phyloP scores from a whole-genome alignment of 1,284 basidiomycete species.

The Caloboletus firmus region DNA sequence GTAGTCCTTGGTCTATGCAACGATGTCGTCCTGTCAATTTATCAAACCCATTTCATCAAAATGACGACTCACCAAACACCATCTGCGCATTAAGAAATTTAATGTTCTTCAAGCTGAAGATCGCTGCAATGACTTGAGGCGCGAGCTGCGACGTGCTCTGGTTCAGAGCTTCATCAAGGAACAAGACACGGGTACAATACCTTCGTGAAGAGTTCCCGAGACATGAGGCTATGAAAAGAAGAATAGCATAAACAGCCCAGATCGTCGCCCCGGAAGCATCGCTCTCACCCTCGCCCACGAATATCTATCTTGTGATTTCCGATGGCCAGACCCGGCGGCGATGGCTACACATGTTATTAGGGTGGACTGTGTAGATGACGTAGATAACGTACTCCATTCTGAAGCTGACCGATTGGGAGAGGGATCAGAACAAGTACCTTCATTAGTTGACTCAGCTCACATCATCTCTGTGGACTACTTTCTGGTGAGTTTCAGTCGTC shows the following conservation, averaged over 20 bases:
- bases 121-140: slow-evolving; percentile 19
- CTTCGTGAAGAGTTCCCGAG: slow-evolving; percentile 27
- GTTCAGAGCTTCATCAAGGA: background rate
- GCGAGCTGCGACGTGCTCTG: slow-evolving; percentile 19
- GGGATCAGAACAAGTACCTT: background rate
- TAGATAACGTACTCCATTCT: slow-evolving; percentile 15
- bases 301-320: slow-evolving; percentile 14
- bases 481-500: background rate
- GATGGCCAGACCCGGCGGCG: background rate
- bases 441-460: slow-evolving; percentile 9
- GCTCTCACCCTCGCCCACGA: slow-evolving; percentile 24
- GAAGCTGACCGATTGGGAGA: background rate
- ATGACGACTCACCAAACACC: slow-evolving; percentile 18
- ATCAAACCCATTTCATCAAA: background rate
- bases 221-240: slow-evolving; percentile 25
- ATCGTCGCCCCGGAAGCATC: background rate
- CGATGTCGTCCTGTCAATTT: background rate
- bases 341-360: slow-evolving; percentile 11
- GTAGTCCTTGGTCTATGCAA: slow-evolving; percentile 16
- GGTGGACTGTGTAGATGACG: background rate
- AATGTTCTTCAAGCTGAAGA: slow-evolving; percentile 24
- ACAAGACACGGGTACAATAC: slow-evolving; percentile 4
- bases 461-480: slow-evolving; percentile 4
- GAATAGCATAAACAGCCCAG: background rate
- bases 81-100: slow-evolving; percentile 7